A percentile compares a stretch with the other conserved stretches of the same genome.
Conservation (phyloP, 805 yeast species). For the Sungouiozyma intestinalis region DNA sequence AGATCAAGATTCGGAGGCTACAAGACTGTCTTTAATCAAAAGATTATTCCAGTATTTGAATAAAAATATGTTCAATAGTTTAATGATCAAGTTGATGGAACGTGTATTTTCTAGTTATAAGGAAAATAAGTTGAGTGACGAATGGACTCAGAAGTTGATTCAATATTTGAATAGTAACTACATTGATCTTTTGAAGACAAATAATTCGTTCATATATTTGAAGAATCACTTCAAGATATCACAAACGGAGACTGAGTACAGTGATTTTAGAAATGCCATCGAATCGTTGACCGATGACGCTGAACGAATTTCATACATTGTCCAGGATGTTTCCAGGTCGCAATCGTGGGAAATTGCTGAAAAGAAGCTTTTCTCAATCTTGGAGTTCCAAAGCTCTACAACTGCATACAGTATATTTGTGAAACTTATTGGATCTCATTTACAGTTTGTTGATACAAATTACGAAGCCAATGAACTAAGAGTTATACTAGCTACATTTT, state of each 20-base stretch:
- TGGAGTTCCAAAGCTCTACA: constrained; percentile 1
- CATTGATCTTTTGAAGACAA: constrained; percentile 14
- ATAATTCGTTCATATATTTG: constrained; percentile 16
- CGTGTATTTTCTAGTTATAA: constrained; percentile 6
- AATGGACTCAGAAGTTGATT: constrained; percentile 5
- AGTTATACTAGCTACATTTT: constrained; percentile 5
- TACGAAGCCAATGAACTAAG: constrained; percentile 2
- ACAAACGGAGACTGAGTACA: constrained; percentile 19
- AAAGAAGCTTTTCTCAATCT: constrained; percentile 8
- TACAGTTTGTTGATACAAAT: not conserved
- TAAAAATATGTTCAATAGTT: constrained; percentile 7
- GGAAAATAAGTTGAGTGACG: constrained; percentile 1
- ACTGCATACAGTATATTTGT: constrained; percentile 9
- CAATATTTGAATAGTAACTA: constrained; percentile 14
- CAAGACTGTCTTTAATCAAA: constrained; percentile 6
- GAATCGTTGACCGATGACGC: not conserved
- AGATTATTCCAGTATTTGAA: constrained; percentile 10
- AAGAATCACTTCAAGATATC: constrained; percentile 21
- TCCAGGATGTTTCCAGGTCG: constrained; percentile 2
- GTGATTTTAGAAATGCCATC: constrained; percentile 16
- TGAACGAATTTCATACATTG: constrained; percentile 2
- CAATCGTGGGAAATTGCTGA: constrained; percentile 7
- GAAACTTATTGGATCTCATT: constrained; percentile 11
- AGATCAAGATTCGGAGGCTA: constrained; percentile 1
- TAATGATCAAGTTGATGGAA: constrained; percentile 9